phyloP scores from a whole-genome alignment of 495 filamentous ascomycete species.

The Hypoxylon perforatum region DNA sequence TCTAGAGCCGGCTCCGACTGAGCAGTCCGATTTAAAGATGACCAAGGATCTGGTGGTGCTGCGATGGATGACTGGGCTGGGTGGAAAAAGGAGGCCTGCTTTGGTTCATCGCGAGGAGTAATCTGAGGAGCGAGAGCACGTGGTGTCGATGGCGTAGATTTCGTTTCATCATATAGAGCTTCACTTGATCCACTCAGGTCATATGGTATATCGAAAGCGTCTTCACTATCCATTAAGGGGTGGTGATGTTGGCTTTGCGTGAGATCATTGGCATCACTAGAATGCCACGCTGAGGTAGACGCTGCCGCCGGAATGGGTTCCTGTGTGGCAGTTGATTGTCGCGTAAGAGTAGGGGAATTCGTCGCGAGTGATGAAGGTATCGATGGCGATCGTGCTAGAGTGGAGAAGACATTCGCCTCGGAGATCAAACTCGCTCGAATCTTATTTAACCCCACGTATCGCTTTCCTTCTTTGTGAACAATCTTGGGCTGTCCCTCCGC shows the following conservation, averaged over 20 bases:
- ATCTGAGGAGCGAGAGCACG: conserved; percentile 46
- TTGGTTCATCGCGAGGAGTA: conserved; percentile 13
- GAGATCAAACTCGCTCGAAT: conserved; percentile 75
- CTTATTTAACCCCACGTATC: conserved; percentile 70
- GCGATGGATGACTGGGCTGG: conserved; percentile 51
- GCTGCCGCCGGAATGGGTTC: conserved; percentile 13
- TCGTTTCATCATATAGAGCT: conserved; percentile 39
- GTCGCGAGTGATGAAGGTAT: conserved; percentile 70
- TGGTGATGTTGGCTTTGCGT: conserved; percentile 43
- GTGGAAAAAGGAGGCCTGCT: conserved; percentile 11
- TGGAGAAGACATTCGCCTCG: conserved; percentile 77
- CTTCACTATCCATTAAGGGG: conserved; percentile 56
- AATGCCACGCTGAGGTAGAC: conserved; percentile 14
- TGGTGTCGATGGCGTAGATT: conserved; percentile 58
- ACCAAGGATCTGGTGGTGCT: conserved; percentile 42
- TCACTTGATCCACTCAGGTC: conserved; percentile 46
- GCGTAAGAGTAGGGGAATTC: conserved; percentile 49
- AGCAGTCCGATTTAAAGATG: conserved; percentile 40
- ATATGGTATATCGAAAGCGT: conserved; percentile 62
- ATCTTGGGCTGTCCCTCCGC: conserved; percentile 34
- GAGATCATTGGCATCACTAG: conserved; percentile 40
- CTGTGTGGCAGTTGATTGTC: conserved; percentile 35
- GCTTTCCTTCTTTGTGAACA: conserved; percentile 68
- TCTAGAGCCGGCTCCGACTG: conserved; percentile 54
- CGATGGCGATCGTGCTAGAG: conserved; percentile 68